These are phyloP conservation scores for Fraxinus excelsior DNA, from an alignment of 257 asterid genomes.

Conservation along the genomic window DNA sequence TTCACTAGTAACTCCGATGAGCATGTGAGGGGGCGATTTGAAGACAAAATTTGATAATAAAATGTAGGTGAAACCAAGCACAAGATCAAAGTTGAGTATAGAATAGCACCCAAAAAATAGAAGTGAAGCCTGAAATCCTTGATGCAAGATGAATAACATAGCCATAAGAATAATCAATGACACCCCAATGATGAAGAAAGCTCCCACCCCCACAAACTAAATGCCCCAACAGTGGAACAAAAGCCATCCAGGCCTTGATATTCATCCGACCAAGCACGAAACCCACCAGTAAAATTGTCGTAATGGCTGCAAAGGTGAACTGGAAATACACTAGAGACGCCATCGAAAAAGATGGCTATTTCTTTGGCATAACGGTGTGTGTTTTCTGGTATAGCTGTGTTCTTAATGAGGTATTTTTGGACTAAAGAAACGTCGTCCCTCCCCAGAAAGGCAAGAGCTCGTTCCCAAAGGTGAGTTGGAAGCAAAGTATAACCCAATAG, in stretches of 20 bases:
- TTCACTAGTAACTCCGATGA: no score
- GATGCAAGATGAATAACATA: conserved; percentile 86
- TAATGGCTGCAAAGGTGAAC: conserved; percentile 81
- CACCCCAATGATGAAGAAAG: conserved; percentile 86
- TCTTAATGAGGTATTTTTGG: conserved; percentile 52
- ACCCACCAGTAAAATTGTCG: conserved; percentile 69
- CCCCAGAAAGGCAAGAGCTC: conserved; percentile 80
- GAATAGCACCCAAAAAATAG: conserved; percentile 79
- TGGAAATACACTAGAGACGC: conserved; percentile 80
- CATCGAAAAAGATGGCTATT: conserved; percentile 61
- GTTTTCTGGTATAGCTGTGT: conserved; percentile 57
- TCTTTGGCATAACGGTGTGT: conserved; percentile 43
- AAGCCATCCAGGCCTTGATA: conserved; percentile 90
- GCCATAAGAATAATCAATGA: conserved; percentile 88
- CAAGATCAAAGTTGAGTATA: not conserved
- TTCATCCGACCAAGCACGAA: conserved; percentile 83
- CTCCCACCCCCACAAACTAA: conserved; percentile 92
- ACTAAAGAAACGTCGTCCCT: conserved; percentile 56
- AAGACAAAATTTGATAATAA: not conserved
- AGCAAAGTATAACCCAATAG: conserved; percentile 80
- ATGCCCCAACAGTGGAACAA: conserved; percentile 86
- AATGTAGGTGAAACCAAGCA: not conserved
- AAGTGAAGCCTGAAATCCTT: conserved; percentile 88
- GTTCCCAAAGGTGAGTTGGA: conserved; percentile 76
- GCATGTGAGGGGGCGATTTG: not conserved